These are phyloP conservation scores for Colletotrichum gloeosporioides DNA, from an alignment of 2,329 filamentous ascomycete genomes.

Conservation along the genomic window DNA sequence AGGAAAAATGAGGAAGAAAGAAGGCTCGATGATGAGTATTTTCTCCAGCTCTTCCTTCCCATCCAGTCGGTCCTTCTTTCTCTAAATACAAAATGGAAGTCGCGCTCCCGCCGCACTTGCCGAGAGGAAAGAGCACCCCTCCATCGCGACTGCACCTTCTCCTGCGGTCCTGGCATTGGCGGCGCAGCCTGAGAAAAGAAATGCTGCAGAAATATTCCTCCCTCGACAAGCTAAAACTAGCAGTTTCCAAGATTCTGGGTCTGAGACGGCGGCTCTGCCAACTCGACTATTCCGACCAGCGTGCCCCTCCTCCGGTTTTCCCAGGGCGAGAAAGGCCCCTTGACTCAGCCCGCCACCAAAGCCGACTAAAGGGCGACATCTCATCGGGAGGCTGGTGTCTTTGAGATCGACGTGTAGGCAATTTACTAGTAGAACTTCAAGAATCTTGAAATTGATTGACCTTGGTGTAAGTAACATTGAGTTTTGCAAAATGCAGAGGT, in stretches of 20 bases:
- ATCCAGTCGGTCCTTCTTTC: not conserved
- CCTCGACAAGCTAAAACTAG: not conserved
- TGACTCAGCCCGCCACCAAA: constrained; percentile 20
- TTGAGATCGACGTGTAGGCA: not conserved
- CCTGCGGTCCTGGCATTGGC: not conserved
- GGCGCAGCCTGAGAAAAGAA: constrained; percentile 10
- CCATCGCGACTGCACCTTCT: not conserved
- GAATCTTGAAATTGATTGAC: not conserved
- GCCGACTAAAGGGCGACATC: constrained; percentile 6
- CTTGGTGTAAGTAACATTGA: not conserved
- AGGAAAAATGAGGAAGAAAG: not conserved
- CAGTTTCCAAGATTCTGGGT: not conserved
- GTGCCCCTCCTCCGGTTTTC: constrained; percentile 3
- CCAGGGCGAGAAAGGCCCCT: constrained; percentile 14
- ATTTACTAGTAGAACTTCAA: not conserved
- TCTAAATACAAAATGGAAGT: not conserved
- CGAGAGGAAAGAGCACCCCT: not conserved
- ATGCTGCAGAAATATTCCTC: constrained; percentile 7
- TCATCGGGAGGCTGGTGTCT: not conserved
- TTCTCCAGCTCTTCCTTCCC: not conserved
- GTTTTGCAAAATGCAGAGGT: accelerated
- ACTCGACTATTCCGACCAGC: not conserved
- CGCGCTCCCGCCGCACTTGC: too few relatives aligned
- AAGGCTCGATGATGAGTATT: not conserved
- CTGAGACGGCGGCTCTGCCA: not conserved